A percentile compares a stretch with the other conserved stretches of the same genome.
Conservation (phyloP, 1,139 yeast genomes). For the Geotrichum bryndzae region DNA sequence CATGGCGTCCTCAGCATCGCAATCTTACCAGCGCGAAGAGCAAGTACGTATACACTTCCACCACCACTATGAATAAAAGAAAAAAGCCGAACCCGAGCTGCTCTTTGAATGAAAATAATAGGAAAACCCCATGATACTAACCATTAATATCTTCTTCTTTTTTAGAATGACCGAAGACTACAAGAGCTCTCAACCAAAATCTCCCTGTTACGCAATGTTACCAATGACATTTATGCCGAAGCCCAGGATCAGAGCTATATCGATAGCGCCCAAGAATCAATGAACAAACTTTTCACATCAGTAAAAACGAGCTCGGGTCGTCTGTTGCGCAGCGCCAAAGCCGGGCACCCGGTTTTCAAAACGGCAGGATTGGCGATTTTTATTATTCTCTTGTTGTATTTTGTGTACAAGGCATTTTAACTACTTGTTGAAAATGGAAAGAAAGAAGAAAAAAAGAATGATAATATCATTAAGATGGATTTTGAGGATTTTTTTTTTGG, state of each 20-base stretch:
- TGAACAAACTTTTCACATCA: constrained; percentile 53
- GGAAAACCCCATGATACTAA: background rate
- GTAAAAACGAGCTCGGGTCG: constrained; percentile 64
- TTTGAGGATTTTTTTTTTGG: background rate
- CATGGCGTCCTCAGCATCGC: constrained; percentile 11
- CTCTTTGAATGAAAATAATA: background rate
- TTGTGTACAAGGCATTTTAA: constrained; percentile 36
- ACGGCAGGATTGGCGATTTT: constrained; percentile 55
- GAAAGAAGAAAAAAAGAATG: background rate
- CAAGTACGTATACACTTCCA: constrained; percentile 11
- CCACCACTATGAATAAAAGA: too few relatives aligned
- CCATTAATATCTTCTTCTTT: background rate
- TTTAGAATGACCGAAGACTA: constrained; percentile 53
- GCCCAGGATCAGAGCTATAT: constrained; percentile 55
- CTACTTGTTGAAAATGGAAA: background rate
- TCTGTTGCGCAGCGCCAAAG: constrained; percentile 52
- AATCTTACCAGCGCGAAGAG: constrained; percentile 19
- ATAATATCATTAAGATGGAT: background rate
- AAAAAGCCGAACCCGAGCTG: too few relatives aligned
- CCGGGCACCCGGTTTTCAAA: constrained; percentile 53
- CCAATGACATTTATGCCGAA: constrained; percentile 57
- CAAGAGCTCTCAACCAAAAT: constrained; percentile 56
- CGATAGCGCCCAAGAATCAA: constrained; percentile 44
- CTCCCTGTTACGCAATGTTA: constrained; percentile 53
- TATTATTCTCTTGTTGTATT: constrained; percentile 61